These are phyloP conservation scores for Cairneyella variabilis DNA, from an alignment of 495 filamentous ascomycete genomes.

Conservation along the genomic window DNA sequence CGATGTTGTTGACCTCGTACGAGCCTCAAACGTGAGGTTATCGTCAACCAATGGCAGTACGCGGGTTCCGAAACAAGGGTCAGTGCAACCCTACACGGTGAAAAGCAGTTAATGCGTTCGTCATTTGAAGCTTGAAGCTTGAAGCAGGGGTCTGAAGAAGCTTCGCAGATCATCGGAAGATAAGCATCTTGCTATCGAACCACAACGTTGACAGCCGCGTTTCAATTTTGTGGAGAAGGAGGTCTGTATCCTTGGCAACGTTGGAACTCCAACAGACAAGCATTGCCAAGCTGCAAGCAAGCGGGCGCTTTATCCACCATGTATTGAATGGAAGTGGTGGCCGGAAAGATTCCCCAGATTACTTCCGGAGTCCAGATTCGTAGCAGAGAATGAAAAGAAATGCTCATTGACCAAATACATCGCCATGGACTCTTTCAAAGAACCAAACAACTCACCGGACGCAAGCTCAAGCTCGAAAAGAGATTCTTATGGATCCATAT, in stretches of 20 bases:
- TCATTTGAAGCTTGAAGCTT: background rate
- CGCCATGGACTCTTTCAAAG: background rate
- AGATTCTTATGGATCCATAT: background rate
- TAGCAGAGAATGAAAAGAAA: no score
- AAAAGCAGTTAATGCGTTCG: no score
- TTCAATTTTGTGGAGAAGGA: slow-evolving; percentile 11
- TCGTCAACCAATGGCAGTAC: background rate
- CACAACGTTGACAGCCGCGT: slow-evolving; percentile 6
- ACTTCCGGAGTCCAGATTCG: no score
- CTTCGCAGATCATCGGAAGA: slow-evolving; percentile 12
- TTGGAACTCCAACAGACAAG: no score
- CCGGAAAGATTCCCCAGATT: no score
- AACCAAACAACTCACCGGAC: background rate
- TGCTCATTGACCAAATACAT: no score
- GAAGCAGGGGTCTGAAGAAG: background rate
- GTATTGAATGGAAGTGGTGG: no score
- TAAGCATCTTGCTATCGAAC: slow-evolving; percentile 3
- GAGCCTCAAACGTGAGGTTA: slow-evolving; percentile 8
- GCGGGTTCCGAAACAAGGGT: slow-evolving; percentile 6
- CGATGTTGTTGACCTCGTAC: slow-evolving; percentile 10
- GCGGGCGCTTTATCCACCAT: no score
- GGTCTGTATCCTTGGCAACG: background rate
- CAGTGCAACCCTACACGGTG: background rate
- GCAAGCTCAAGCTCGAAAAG: background rate
- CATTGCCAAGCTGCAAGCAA: no score